A percentile compares a stretch with the other conserved stretches of the same genome.
Conservation (phyloP, 805 yeast genomes). For the Saturnispora sanitii region DNA sequence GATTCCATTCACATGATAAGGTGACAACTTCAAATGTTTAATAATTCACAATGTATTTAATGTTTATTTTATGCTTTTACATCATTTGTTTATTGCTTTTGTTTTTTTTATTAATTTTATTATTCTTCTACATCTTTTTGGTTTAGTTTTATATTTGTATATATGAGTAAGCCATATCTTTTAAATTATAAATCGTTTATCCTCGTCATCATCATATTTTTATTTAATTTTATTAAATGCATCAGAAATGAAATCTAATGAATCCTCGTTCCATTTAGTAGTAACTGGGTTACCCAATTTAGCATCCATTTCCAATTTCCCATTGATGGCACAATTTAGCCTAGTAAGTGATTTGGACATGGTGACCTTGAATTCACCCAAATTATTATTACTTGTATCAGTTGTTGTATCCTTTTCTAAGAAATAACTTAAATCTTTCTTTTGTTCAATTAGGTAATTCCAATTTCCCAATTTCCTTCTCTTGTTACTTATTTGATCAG, state of each 20-base stretch:
- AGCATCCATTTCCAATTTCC: constrained; percentile 8
- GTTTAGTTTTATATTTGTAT: no score
- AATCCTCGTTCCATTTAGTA: not conserved
- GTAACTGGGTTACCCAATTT: not conserved
- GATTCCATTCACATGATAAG: constrained; percentile 12
- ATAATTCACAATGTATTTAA: no score
- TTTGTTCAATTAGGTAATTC: constrained; percentile 13
- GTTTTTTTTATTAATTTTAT: no score
- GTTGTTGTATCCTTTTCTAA: constrained; percentile 7
- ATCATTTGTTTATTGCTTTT: no score
- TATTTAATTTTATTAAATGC: constrained; percentile 7
- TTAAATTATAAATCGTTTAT: not conserved
- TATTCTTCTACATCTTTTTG: not conserved
- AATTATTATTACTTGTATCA: constrained; percentile 4
- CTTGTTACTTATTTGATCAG: constrained; percentile 13
- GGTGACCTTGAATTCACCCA: constrained; percentile 14
- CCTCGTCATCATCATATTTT: no score
- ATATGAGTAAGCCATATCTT: no score
- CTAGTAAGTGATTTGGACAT: constrained; percentile 10
- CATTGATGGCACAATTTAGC: constrained; percentile 9
- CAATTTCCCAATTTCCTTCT: constrained; percentile 22
- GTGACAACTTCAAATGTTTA: not conserved
- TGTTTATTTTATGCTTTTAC: no score
- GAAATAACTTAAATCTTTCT: constrained; percentile 12
- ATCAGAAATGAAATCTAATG: constrained; percentile 10